Evolutionary conservation across 225 moss, liverwort and hornwort genomes (phyloP).

Genomic region (Antitrichia curtipendula): DNA sequence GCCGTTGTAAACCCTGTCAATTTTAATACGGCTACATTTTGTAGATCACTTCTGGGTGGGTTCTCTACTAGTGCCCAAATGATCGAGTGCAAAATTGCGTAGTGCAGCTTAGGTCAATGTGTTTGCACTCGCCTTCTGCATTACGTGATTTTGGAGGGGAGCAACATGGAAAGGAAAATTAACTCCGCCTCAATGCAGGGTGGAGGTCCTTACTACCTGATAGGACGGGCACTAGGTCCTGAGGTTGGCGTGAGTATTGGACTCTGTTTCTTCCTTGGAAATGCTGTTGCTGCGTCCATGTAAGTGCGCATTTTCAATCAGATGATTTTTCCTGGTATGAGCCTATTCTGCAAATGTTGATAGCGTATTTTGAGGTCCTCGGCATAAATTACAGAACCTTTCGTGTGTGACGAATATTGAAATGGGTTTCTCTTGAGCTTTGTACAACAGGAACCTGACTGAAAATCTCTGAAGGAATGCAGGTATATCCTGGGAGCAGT

Average conservation of each 20-base stretch:
- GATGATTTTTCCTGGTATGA: background rate
- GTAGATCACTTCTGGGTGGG: background rate
- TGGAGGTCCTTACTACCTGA: constrained; percentile 93
- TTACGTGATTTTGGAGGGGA: background rate
- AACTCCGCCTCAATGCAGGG: constrained; percentile 46
- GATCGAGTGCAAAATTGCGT: background rate
- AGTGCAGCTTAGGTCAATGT: background rate
- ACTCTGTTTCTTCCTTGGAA: constrained; percentile 94
- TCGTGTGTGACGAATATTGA: background rate
- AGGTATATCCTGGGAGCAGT: constrained; percentile 94
- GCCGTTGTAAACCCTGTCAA: background rate
- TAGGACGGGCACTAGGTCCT: constrained; percentile 94
- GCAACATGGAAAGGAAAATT: background rate
- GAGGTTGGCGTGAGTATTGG: constrained; percentile 99
- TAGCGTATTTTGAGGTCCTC: background rate
- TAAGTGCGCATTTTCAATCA: constrained; percentile 24
- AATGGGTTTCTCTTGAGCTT: background rate
- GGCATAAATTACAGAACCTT: background rate
- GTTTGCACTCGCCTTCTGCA: background rate
- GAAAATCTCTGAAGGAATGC: constrained; percentile 1
- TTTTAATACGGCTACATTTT: background rate
- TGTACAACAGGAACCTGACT: background rate
- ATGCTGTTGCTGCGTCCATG: constrained; percentile 90
- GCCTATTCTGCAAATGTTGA: background rate
- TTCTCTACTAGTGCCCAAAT: background rate